Conservation (phyloP, 306 rosid genomes). For the Ormosia emarginata region DNA sequence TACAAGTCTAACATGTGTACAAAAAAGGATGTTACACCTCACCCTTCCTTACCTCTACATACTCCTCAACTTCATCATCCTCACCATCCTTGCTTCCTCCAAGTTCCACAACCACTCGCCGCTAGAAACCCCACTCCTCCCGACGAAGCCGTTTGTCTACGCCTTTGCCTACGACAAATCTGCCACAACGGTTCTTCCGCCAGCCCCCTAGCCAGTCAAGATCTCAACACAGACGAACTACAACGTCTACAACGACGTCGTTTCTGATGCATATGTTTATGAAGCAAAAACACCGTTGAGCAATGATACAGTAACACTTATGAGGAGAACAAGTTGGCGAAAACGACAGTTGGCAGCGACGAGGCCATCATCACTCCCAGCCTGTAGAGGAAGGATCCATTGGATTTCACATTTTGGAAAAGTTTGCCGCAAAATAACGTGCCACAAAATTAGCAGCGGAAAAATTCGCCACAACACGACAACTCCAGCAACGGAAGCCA, state of each 20-base stretch:
- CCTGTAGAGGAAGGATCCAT: constrained; percentile 44
- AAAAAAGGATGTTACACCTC: too few relatives aligned
- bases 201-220: background rate
- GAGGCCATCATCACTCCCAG: background rate
- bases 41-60: constrained; percentile 80
- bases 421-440: too few relatives aligned
- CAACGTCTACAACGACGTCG: constrained; percentile 10
- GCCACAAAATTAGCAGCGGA: too few relatives aligned
- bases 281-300: background rate
- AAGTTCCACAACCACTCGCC: constrained; percentile 44
- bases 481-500: too few relatives aligned
- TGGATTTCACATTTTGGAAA: constrained; percentile 41
- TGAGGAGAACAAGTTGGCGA: constrained; percentile 25
- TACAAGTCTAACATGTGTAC: too few relatives aligned
- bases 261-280: constrained; percentile 1
- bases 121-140: background rate
- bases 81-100: too few relatives aligned
- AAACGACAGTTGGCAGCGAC: background rate
- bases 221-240: background rate
- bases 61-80: too few relatives aligned
- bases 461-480: too few relatives aligned
- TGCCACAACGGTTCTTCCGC: background rate
- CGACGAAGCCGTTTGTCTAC: background rate
- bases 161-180: background rate
- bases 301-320: background rate